phyloP scores from a whole-genome alignment of 1,284 basidiomycete genomes.

The Ustilago cynodontis region DNA sequence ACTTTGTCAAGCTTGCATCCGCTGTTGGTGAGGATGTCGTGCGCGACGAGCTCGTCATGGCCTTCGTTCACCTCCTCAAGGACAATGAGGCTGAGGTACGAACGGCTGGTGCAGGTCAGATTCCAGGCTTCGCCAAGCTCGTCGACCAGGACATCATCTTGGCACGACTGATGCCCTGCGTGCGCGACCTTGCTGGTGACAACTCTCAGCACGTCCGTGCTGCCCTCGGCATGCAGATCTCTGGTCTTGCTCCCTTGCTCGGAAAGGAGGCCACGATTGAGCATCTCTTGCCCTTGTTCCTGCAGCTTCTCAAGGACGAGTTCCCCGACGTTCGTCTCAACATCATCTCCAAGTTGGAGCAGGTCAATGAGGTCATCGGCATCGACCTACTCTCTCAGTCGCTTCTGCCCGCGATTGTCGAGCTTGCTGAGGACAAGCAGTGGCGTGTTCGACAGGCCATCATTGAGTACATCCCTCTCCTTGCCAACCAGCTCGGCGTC shows the following conservation, averaged over 20 bases:
- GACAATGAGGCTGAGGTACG: constrained; percentile 99
- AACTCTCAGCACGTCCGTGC: constrained; percentile 96
- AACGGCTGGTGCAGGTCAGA: constrained; percentile 93
- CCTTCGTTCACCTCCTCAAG: constrained; percentile 93
- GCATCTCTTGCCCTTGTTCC: constrained; percentile 94
- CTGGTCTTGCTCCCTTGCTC: constrained; percentile 93
- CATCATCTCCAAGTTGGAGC: constrained; percentile 98
- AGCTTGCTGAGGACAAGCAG: constrained; percentile 98
- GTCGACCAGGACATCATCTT: constrained; percentile 95
- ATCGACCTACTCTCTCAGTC: constrained; percentile 96
- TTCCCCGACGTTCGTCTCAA: constrained; percentile 98
- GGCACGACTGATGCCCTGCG: constrained; percentile 93
- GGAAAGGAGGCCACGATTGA: constrained; percentile 96
- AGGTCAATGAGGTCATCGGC: constrained; percentile 95
- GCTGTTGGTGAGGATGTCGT: constrained; percentile 91
- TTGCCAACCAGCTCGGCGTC: constrained; percentile 96
- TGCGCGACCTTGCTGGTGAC: constrained; percentile 93
- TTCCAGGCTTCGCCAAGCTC: constrained; percentile 95
- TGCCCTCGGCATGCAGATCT: constrained; percentile 95
- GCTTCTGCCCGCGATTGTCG: constrained; percentile 95
- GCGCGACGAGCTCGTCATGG: constrained; percentile 90
- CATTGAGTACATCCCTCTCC: constrained; percentile 97
- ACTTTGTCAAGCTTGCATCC: constrained; percentile 95
- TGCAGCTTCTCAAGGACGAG: constrained; percentile 97
- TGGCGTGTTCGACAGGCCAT: constrained; percentile 99